These are phyloP conservation scores for Bryoerythrophyllum caledonicum DNA, from an alignment of 225 moss, liverwort and hornwort genomes.

Conservation along the genomic window DNA sequence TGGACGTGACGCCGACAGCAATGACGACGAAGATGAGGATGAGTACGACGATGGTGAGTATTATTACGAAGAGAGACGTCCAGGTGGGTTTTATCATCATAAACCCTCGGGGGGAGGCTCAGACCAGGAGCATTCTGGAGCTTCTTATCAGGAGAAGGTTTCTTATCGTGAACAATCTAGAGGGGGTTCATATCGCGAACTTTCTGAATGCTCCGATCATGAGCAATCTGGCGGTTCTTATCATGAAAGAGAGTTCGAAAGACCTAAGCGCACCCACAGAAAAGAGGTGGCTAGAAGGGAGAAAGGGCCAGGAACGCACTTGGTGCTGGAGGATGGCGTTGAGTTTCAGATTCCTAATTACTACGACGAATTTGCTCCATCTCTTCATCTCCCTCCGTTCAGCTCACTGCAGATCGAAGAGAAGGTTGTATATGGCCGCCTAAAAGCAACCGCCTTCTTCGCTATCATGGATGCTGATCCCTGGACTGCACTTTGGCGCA, in stretches of 20 bases:
- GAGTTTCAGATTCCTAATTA: constrained; percentile 67
- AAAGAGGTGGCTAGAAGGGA: constrained; percentile 49
- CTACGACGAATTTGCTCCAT: constrained; percentile 64
- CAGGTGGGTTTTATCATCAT: neutral
- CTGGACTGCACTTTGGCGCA: constrained; percentile 70
- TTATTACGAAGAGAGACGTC: neutral
- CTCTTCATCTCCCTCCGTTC: constrained; percentile 67
- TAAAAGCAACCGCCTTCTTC: constrained; percentile 72
- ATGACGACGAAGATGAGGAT: constrained; percentile 9
- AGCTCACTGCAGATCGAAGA: constrained; percentile 68
- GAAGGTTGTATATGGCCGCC: constrained; percentile 62
- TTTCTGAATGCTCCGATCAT: constrained; percentile 21
- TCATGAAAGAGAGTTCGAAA: constrained; percentile 55
- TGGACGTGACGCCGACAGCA: constrained; percentile 10
- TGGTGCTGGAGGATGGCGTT: constrained; percentile 64
- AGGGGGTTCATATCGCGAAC: neutral
- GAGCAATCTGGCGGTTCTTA: constrained; percentile 66
- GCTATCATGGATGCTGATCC: constrained; percentile 84
- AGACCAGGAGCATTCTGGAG: constrained; percentile 4
- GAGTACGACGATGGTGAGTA: neutral
- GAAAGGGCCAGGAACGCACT: constrained; percentile 48
- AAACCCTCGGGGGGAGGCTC: neutral
- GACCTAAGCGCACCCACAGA: constrained; percentile 53
- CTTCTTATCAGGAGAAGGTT: neutral
- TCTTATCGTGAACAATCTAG: neutral